Base-by-base conservation (phyloP, 371 early-diverging fungal genomes). In the Mortierella sp. region DNA sequence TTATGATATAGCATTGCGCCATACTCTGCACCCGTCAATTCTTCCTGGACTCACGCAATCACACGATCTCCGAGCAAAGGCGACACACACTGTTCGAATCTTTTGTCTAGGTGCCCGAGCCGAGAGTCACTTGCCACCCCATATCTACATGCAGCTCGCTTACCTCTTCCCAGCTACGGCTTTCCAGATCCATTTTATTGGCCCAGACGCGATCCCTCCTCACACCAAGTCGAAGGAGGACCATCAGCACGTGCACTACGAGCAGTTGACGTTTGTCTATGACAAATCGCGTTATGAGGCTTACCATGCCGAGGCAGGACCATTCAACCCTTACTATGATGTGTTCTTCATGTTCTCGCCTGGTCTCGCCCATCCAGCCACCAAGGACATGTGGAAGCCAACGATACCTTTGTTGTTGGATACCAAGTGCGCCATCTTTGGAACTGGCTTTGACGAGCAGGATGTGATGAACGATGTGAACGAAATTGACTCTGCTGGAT, bases 281-380 rank as follows among this genome's bases (percentile, higher is more conserved):
- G 81, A 81, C 60, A 75, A 52, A 43, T 72, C 81, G 16, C 75
- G 75, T 28, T 72, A 81, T 28, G 81, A 75, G 60, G 4, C 72
- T 6, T 75, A 81, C 29, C 81, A 74, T 46, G 75, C 81, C 2
- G 81, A 75, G 66, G 72, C 80, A 76, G 84, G 72, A 23, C 90
- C 90, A 57, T 95, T 94, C 68, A 94, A 95, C 74, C 94, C 93
- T 50, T 94, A 91, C 65, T 89, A 88, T 43, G 94, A 94, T 63
- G 79, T 93, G 18, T 95, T 93, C 82, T 94, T 95, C 76, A 63
- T 94, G 71, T 95, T 95, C 82, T 90, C 90, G 23, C 94, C 95
- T 14, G 95, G 94, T 26, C 83, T 94, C 47, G 92, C 89, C 4
- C 92, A 94, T 37, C 85, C 85, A 1, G 44, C 82, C 4, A 86